Evolutionary conservation across 2,329 filamentous ascomycete species (phyloP), one percentile per base, ranked within the genome.

Genomic region (Colletotrichum liaoningense): DNA sequence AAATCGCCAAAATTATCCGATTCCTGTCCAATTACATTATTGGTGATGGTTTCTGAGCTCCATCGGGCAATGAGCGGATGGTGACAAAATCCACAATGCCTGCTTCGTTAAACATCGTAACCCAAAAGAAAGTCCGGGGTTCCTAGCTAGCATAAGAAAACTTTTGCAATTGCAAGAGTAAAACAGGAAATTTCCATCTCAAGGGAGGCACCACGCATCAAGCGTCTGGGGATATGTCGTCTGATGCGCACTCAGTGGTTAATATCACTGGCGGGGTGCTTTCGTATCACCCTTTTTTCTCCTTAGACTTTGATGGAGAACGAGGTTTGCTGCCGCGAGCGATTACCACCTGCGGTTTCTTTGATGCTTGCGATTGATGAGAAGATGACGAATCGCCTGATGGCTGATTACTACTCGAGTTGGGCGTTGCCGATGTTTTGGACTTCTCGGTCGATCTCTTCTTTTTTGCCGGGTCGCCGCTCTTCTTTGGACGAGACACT

Each of bases 341-440:
- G 33, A 71, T 52, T 9, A 74, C 14, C 22, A 59, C 59, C 5
- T 8, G 19, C 28, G n/a, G 2, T 22, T n/a, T 3, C 14, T 64
- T 52, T 16, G 30, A 22, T 24, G 1, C 8, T 55, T 30, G 59
- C 28, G 67, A 5, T 33, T 57, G 46, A 7, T 19, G 22, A 28
- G 70, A 69, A n/a, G 67, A 70, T 3, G 67, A 42, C 6, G 62
- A 22, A 30, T 66, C 67, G 16, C 42, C 33, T 9, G 66, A 30
- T 55, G 57, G 46, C 14, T 16, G 19, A 42, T 3, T 42, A 42
- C 38, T 42, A 42, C 6, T 42, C 16, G 38, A 42, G 6, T 5
- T 42, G 2, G 38, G 6, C 38, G 16, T 42, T 7, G 38, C 16
- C 6, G 16, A 19, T 42, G 38, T 7, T 19, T 19, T 42, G 14